These are phyloP conservation scores for Mycena rebaudengoi DNA, from an alignment of 768 basidiomycete species.

Conservation along the genomic window DNA sequence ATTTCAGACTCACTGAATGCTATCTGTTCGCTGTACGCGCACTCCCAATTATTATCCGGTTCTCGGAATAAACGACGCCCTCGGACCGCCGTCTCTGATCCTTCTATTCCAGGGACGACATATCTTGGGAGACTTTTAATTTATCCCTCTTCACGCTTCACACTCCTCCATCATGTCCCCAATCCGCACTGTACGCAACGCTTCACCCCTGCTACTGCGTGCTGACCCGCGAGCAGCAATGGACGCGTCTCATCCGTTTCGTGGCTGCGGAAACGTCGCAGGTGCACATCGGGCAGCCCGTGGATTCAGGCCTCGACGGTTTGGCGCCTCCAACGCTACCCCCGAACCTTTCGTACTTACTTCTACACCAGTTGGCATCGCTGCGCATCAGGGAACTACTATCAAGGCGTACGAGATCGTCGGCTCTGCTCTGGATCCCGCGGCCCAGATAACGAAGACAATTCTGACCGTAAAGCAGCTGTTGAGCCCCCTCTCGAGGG, in stretches of 20 bases:
- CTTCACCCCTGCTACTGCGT: no score
- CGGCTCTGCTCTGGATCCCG: conserved; percentile 73
- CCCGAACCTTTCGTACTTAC: not conserved
- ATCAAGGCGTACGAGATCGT: conserved; percentile 78
- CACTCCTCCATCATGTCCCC: conserved; percentile 27
- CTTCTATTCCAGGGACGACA: no score
- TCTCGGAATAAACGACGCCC: no score
- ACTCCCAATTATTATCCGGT: no score
- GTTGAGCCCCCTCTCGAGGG: conserved; percentile 71
- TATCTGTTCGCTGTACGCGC: no score
- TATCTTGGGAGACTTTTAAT: no score
- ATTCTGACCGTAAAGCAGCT: conserved; percentile 77
- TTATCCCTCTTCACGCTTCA: no score
- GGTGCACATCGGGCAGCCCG: conserved; percentile 82
- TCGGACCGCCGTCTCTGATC: no score
- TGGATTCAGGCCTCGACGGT: conserved; percentile 75
- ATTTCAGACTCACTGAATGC: no score
- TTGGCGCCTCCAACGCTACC: conserved; percentile 14
- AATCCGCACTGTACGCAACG: conserved; percentile 27
- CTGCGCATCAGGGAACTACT: conserved; percentile 56
- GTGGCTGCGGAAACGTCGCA: conserved; percentile 77
- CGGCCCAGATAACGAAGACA: conserved; percentile 67
- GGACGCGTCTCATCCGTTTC: conserved; percentile 86
- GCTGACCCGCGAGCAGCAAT: conserved; percentile 54
- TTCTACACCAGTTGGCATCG: conserved; percentile 63